Conservation (phyloP, 441 rosid species). For the Populus trichocarpa region DNA sequence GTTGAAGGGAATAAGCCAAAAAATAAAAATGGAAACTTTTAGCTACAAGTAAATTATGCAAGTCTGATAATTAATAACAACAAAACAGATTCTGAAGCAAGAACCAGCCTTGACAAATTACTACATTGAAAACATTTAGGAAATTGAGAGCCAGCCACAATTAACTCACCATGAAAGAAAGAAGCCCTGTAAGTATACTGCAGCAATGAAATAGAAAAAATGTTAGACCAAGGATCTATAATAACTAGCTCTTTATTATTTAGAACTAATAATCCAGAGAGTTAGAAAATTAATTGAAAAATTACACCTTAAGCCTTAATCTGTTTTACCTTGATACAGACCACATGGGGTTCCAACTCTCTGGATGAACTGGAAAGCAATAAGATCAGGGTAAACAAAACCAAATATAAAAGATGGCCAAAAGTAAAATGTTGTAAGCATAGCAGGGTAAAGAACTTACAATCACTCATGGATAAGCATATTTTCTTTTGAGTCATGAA, state of each 20-base stretch:
- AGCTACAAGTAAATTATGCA: neutral
- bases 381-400: conserved; percentile 9
- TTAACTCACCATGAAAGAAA: conserved; percentile 93
- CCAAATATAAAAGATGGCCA: neutral
- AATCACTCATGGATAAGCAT: conserved; percentile 98
- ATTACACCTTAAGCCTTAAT: conserved; percentile 4
- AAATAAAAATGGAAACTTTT: neutral
- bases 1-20: neutral
- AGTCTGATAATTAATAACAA: too few species aligned
- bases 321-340: conserved; percentile 83
- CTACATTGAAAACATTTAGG: neutral
- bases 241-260: neutral
- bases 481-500: conserved; percentile 95
- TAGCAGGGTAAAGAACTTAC: conserved; percentile 44
- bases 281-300: neutral
- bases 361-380: conserved; percentile 83
- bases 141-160: conserved; percentile 7
- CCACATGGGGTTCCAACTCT: conserved; percentile 99
- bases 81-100: conserved; percentile 1
- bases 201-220: conserved; percentile 27
- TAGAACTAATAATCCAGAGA: neutral
- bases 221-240: conserved; percentile 11
- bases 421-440: neutral
- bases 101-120: neutral
- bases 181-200: conserved; percentile 99